Evolutionary conservation across 352 stramenopile species (phyloP).

Genomic region (Blastocystis hominis): DNA sequence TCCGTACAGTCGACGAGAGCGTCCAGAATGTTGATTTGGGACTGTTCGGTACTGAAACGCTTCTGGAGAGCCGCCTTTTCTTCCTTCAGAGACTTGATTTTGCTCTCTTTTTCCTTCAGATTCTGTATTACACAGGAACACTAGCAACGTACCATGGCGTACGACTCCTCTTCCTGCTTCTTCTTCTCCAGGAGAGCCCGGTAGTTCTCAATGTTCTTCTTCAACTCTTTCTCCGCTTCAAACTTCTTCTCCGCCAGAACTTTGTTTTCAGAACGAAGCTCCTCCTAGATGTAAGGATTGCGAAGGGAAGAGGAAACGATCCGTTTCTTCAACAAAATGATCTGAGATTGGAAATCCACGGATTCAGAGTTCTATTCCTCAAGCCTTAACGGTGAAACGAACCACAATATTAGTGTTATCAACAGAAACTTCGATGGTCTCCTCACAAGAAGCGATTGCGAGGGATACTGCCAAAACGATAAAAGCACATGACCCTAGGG

Average conservation of each 20-base stretch:
- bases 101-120: not conserved
- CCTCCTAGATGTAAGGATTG: not conserved
- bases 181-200: not conserved
- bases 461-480: not conserved
- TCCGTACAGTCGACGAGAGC: not conserved
- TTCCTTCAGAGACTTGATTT: not conserved
- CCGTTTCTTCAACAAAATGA: not conserved
- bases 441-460: not conserved
- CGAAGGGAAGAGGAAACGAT: not conserved
- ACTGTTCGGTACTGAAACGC: not conserved
- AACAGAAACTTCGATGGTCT: not conserved
- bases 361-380: not conserved
- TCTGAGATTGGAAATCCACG: not conserved
- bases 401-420: not conserved
- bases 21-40: not conserved
- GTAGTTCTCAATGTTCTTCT: not conserved
- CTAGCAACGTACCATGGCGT: not conserved
- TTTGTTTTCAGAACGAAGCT: not conserved
- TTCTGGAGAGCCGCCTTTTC: not conserved
- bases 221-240: not conserved
- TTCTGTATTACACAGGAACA: not conserved
- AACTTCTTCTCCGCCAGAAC: not conserved
- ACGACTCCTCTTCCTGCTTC: not conserved
- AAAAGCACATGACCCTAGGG: not conserved
- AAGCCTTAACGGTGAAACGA: not conserved